A percentile compares a stretch with the other conserved stretches of the same genome.
Conservation (phyloP, 2,329 filamentous ascomycete species). For the Chrysoporthe puriensis region DNA sequence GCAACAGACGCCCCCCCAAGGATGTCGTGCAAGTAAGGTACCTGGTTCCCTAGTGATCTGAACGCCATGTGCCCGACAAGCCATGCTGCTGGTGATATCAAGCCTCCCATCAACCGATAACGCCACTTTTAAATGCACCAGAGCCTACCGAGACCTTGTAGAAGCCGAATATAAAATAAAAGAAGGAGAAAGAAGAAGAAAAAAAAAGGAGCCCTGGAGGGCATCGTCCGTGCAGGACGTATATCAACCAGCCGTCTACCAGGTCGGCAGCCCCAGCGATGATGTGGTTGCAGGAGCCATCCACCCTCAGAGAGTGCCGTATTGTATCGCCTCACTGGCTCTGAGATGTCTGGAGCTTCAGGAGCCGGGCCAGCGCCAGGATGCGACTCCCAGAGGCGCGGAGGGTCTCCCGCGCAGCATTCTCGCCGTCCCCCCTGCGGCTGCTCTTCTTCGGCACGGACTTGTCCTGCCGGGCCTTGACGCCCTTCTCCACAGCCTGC, state of each 20-base stretch:
- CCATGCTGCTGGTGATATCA: neutral
- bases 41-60: neutral
- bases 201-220: neutral
- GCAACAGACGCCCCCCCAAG: neutral
- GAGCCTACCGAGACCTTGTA: neutral
- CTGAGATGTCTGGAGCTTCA: conserved; percentile 14
- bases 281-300: neutral
- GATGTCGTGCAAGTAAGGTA: neutral
- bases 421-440: conserved; percentile 32
- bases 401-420: conserved; percentile 24
- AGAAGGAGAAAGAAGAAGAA: no score
- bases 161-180: no score
- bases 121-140: neutral
- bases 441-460: conserved; percentile 45
- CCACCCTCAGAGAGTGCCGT: neutral
- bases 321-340: neutral
- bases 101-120: neutral
- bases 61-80: conserved; percentile 16
- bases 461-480: conserved; percentile 53
- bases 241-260: neutral
- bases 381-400: conserved; percentile 24
- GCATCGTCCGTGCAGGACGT: neutral
- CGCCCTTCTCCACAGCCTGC: conserved; percentile 49
- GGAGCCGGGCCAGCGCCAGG: conserved; percentile 12
- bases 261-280: conserved; percentile 1